Evolutionary conservation across 805 yeast genomes (phyloP).

Genomic region (Starmerella floris): DNA sequence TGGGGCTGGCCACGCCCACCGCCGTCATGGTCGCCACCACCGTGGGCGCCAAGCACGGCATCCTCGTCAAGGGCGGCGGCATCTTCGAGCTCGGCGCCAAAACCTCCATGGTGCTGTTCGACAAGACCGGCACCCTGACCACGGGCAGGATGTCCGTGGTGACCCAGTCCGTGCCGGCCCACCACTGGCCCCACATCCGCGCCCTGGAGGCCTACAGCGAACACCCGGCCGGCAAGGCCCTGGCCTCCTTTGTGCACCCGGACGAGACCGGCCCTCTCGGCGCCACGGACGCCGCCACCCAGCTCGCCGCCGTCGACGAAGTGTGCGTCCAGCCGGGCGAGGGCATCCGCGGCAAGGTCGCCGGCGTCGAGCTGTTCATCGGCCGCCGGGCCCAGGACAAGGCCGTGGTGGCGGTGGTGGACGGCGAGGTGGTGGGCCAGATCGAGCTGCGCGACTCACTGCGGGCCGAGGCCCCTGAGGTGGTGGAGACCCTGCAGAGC

Average conservation of each 20-base stretch:
- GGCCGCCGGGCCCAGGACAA: slow-evolving; percentile 43
- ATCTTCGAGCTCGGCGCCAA: slow-evolving; percentile 60
- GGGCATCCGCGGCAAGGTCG: slow-evolving; percentile 9
- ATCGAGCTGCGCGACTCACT: slow-evolving; percentile 55
- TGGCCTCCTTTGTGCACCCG: slow-evolving; percentile 26
- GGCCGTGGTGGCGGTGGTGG: slow-evolving; percentile 43
- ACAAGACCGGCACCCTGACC: slow-evolving; percentile 93
- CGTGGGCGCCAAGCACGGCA: slow-evolving; percentile 80
- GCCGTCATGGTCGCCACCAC: slow-evolving; percentile 99
- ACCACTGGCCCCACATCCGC: slow-evolving; percentile 43
- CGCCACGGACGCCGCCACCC: not conserved
- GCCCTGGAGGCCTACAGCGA: slow-evolving; percentile 59
- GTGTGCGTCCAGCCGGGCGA: slow-evolving; percentile 8
- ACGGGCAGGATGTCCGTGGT: slow-evolving; percentile 57
- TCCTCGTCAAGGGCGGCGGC: slow-evolving; percentile 86
- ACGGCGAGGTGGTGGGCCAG: slow-evolving; percentile 48
- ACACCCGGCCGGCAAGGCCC: slow-evolving; percentile 77
- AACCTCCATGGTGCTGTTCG: slow-evolving; percentile 61
- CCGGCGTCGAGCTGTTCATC: slow-evolving; percentile 30
- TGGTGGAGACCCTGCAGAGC: slow-evolving; percentile 41
- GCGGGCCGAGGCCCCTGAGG: slow-evolving; percentile 49
- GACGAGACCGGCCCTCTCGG: slow-evolving; percentile 1
- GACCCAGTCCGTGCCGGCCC: slow-evolving; percentile 14
- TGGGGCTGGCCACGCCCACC: slow-evolving; percentile 95
- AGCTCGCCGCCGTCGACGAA: not conserved